Evolutionary conservation across 176 grass and related monocot genomes (phyloP).

Genomic region (Musa itinerans): DNA sequence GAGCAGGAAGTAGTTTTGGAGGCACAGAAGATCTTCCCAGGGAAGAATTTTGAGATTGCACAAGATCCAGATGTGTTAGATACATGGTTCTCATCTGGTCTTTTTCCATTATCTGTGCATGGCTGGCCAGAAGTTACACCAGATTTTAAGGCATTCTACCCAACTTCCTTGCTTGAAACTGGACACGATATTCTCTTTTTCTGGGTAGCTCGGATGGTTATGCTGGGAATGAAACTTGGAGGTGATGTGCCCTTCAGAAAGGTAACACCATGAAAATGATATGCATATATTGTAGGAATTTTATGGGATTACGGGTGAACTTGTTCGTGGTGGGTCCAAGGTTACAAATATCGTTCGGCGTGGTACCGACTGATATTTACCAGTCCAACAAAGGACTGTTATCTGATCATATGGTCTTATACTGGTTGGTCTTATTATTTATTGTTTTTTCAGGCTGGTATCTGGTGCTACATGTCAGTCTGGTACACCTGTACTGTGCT

Average conservation of each 20-base stretch:
- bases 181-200: slow-evolving; percentile 88
- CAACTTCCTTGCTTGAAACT: slow-evolving; percentile 78
- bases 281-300: neutral
- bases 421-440: no score
- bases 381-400: no score
- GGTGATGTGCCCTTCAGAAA: slow-evolving; percentile 77
- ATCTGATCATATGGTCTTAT: no score
- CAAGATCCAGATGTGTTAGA: slow-evolving; percentile 94
- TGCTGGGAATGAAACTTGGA: slow-evolving; percentile 82
- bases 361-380: no score
- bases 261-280: slow-evolving; percentile 26
- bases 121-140: slow-evolving; percentile 71
- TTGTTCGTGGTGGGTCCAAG: no score
- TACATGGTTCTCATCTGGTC: slow-evolving; percentile 89
- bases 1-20: slow-evolving; percentile 50
- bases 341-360: no score
- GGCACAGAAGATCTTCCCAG: slow-evolving; percentile 52
- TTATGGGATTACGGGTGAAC: neutral
- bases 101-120: slow-evolving; percentile 75
- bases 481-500: no score
- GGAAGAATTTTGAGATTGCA: slow-evolving; percentile 44
- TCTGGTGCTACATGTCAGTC: no score
- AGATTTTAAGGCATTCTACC: slow-evolving; percentile 76
- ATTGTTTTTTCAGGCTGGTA: no score
- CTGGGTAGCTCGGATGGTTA: slow-evolving; percentile 93